These are phyloP conservation scores for Aquilaria malaccensis DNA, from an alignment of 345 rosid species.

Conservation along the genomic window DNA sequence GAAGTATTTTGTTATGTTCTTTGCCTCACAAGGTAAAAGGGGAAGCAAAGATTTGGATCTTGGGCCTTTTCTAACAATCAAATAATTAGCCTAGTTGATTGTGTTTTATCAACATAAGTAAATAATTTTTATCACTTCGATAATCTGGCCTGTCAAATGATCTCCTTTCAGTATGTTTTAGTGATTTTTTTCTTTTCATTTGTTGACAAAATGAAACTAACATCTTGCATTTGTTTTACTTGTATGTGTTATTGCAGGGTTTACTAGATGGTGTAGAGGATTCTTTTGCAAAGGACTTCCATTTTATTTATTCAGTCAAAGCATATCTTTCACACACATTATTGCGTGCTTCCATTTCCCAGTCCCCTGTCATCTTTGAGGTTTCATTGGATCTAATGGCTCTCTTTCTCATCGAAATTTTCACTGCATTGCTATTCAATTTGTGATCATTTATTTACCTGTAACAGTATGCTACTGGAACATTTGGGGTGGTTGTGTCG, in stretches of 20 bases:
- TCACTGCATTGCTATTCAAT: conserved; percentile 11
- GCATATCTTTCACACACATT: conserved; percentile 95
- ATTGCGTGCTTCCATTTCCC: conserved; percentile 91
- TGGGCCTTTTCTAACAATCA: no score
- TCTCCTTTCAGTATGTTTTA: no score
- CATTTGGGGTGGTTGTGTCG: conserved; percentile 81
- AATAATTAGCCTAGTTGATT: no score
- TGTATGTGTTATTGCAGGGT: conserved; percentile 47
- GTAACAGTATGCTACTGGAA: conserved; percentile 93
- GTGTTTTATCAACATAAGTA: no score
- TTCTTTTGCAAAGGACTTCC: conserved; percentile 87
- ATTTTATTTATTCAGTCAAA: conserved; percentile 97
- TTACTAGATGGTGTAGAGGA: conserved; percentile 88
- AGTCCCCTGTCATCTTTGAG: conserved; percentile 88
- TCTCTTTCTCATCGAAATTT: conserved; percentile 13
- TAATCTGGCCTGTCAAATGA: no score
- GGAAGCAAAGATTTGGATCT: no score
- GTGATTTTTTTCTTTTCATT: no score
- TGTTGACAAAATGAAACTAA: no score
- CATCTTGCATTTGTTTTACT: not conserved
- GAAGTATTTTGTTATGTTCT: no score
- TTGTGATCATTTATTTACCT: conserved; percentile 25
- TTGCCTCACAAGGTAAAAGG: no score
- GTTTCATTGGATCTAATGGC: conserved; percentile 30
- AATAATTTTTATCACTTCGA: no score